These are phyloP conservation scores for Kluyveromyces aestuarii DNA, from an alignment of 805 yeast species.

Conservation along the genomic window DNA sequence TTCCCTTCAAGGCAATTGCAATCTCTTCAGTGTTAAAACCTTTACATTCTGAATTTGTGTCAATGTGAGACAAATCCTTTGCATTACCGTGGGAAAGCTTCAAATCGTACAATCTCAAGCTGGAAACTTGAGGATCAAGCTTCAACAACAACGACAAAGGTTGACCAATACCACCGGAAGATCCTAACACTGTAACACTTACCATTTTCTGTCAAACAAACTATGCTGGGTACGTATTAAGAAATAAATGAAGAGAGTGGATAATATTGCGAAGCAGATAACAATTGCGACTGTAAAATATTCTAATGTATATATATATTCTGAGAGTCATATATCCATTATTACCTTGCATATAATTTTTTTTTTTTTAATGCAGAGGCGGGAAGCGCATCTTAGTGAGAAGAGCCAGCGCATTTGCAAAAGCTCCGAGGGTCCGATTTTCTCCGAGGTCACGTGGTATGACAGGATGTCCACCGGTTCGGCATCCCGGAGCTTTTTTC, in stretches of 20 bases:
- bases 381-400: no score
- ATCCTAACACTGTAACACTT: slow-evolving; percentile 74
- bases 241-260: no score
- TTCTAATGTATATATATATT: no score
- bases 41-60: slow-evolving; percentile 61
- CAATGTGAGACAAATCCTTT: slow-evolving; percentile 70
- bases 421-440: neutral
- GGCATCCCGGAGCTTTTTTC: no score
- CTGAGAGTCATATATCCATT: no score
- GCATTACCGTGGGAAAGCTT: slow-evolving; percentile 76
- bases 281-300: no score
- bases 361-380: no score
- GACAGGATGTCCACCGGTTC: neutral
- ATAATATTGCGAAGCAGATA: no score
- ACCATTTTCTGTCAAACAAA: slow-evolving; percentile 13
- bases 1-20: slow-evolving; percentile 58
- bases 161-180: slow-evolving; percentile 81
- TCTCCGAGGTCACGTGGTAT: neutral
- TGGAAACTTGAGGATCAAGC: slow-evolving; percentile 61
- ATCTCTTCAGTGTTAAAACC: slow-evolving; percentile 62
- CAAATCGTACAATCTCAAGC: slow-evolving; percentile 63
- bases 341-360: no score
- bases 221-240: no score
- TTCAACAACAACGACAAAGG: slow-evolving; percentile 59
- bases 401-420: neutral